Evolutionary conservation across 345 rosid genomes (phyloP), one percentile per base, ranked within the genome.

Genomic region (Brassica rapa): DNA sequence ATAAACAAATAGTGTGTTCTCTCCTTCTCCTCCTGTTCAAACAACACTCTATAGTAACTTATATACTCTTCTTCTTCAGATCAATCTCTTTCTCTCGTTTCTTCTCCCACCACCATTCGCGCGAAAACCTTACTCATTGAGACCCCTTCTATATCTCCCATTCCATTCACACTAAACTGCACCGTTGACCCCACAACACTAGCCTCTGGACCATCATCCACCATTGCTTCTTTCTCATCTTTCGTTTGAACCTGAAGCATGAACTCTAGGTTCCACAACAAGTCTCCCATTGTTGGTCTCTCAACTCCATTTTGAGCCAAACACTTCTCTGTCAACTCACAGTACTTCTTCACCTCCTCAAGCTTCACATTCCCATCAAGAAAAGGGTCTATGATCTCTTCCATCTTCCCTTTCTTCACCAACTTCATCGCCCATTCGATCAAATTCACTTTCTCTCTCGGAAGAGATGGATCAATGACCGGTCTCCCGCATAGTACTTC

Each of bases 61-160:
- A 46, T 29, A 1, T 46, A 70, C 66, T 64, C 49, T 64, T 70
- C 43, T 62, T 46, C 3, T n/a, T n/a, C n/a, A n/a, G n/a, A 62
- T 77, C 70, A 62, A 24, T 63, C 23, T 19, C 49, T 27, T 66
- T 79, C 83, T 62, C 87, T 33, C 73, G 68, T 83, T 19, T 87
- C 89, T 82, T 87, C 90, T 70, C 82, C 84, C 65, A 86, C 89
- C 90, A 90, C 89, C 91, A 90, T 83, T 72, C 86, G 85, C 2
- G 91, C 92, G 70, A 90, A 90, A 59, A 87, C 86, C 46, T 80
- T 87, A 43, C 86, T 87, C 93, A 90, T 87, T 0, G 93, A 88
- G 46, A 79, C 80, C 4, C 89, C 89, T 43, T 80, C 79, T 7
- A 87, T 71, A 24, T 89, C 88, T 2, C 81, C 81, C 1, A 72